phyloP scores from a whole-genome alignment of 768 basidiomycete species.

The Dioszegia crocea region DNA sequence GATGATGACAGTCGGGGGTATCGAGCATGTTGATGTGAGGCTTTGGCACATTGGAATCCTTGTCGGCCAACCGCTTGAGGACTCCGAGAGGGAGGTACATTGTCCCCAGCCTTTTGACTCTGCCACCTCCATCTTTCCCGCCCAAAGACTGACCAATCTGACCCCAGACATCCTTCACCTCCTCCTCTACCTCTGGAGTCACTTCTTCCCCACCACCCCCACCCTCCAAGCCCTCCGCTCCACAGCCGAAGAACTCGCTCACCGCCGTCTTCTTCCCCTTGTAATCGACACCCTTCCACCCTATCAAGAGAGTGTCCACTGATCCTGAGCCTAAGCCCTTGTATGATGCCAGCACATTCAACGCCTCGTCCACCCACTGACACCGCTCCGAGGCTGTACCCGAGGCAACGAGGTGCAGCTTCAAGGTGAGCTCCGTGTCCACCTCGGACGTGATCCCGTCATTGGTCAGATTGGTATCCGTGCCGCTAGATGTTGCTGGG shows the following conservation, averaged over 20 bases:
- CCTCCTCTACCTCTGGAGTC: slow-evolving; percentile 11
- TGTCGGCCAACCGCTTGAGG: slow-evolving; percentile 11
- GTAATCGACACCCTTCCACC: slow-evolving; percentile 47
- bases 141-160: background rate
- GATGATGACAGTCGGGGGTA: slow-evolving; percentile 48
- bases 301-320: slow-evolving; percentile 44
- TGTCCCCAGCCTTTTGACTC: slow-evolving; percentile 34
- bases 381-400: background rate
- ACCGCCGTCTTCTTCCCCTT: slow-evolving; percentile 32
- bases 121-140: background rate
- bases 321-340: slow-evolving; percentile 20
- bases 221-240: slow-evolving; percentile 27
- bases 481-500: background rate
- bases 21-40: slow-evolving; percentile 41
- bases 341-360: slow-evolving; percentile 12
- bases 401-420: slow-evolving; percentile 29
- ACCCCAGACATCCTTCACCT: slow-evolving; percentile 28
- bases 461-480: slow-evolving; percentile 1
- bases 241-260: slow-evolving; percentile 40
- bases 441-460: background rate
- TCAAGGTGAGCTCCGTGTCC: slow-evolving; percentile 34
- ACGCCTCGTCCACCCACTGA: slow-evolving; percentile 20
- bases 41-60: background rate
- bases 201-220: slow-evolving; percentile 18
- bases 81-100: slow-evolving; percentile 36